A percentile compares a stretch with the other conserved stretches of the same genome.
These are phyloP conservation scores for Candida albicans DNA, from an alignment of 1,139 yeast genomes.

Conservation along the genomic window DNA sequence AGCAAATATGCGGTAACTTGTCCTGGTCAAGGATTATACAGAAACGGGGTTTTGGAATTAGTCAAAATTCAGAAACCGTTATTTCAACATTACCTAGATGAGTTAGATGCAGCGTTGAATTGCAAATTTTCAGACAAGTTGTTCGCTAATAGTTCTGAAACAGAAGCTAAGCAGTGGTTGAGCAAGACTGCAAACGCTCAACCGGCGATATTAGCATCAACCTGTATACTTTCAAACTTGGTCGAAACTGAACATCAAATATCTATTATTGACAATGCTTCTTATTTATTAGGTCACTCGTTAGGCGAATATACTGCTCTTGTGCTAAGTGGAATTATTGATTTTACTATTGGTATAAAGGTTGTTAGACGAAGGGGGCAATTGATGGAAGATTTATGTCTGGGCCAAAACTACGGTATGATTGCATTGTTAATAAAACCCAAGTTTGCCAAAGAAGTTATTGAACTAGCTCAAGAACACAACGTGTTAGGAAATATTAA, in stretches of 20 bases:
- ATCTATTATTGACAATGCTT: constrained; percentile 23
- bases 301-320: constrained; percentile 59
- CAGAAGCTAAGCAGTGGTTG: constrained; percentile 19
- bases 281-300: constrained; percentile 53
- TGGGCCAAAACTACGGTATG: constrained; percentile 33
- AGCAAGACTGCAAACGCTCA: constrained; percentile 55
- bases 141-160: constrained; percentile 13
- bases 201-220: constrained; percentile 57
- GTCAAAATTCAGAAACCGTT: constrained; percentile 17
- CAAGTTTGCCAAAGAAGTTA: constrained; percentile 19
- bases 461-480: constrained; percentile 18
- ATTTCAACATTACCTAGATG: constrained; percentile 27
- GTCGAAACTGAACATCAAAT: constrained; percentile 25
- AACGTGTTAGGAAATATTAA: constrained; percentile 45
- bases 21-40: constrained; percentile 45
- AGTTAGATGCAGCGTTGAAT: constrained; percentile 65
- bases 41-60: constrained; percentile 29
- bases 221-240: constrained; percentile 37
- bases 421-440: constrained; percentile 33
- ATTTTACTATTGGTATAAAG: constrained; percentile 42
- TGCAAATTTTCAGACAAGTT: constrained; percentile 40
- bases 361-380: constrained; percentile 53
- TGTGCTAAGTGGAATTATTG: constrained; percentile 40
- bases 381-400: constrained; percentile 43
- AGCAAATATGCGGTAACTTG: constrained; percentile 32